Percentiles rank a stretch among this genome's conserved stretches.
These are phyloP conservation scores for Beta vulgaris DNA, from an alignment of 148 eudicot genomes.

Conservation along the genomic window DNA sequence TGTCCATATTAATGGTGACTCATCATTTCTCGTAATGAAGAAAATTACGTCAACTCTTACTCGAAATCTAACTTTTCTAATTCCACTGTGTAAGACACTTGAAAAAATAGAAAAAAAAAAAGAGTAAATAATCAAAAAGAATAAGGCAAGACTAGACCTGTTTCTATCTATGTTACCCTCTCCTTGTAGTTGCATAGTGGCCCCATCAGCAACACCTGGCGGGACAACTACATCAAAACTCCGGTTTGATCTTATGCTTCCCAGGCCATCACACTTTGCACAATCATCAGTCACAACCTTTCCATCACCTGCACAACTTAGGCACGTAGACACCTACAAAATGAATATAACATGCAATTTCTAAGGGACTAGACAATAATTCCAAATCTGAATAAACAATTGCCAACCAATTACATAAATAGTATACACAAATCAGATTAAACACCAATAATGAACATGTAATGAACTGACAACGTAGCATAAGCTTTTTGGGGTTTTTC, in stretches of 20 bases:
- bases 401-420: background rate
- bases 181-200: conserved; percentile 70
- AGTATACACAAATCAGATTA: background rate
- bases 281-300: conserved; percentile 66
- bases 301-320: conserved; percentile 77
- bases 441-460: background rate
- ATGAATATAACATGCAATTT: background rate
- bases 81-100: too few relatives aligned
- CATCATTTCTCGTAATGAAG: too few relatives aligned
- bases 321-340: conserved; percentile 69
- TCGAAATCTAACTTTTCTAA: too few relatives aligned
- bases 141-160: conserved; percentile 43
- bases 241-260: conserved; percentile 51
- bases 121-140: background rate
- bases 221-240: conserved; percentile 62
- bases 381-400: background rate
- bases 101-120: too few relatives aligned
- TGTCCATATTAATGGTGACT: too few relatives aligned
- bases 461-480: background rate
- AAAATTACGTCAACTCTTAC: too few relatives aligned
- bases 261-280: conserved; percentile 57
- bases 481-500: background rate
- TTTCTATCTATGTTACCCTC: conserved; percentile 69
- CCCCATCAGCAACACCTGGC: conserved; percentile 72
- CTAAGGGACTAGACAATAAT: conserved; percentile 7